Evolutionary conservation across 129 eudicot genomes (phyloP).

Genomic region (Gnaphalium uliginosum): DNA sequence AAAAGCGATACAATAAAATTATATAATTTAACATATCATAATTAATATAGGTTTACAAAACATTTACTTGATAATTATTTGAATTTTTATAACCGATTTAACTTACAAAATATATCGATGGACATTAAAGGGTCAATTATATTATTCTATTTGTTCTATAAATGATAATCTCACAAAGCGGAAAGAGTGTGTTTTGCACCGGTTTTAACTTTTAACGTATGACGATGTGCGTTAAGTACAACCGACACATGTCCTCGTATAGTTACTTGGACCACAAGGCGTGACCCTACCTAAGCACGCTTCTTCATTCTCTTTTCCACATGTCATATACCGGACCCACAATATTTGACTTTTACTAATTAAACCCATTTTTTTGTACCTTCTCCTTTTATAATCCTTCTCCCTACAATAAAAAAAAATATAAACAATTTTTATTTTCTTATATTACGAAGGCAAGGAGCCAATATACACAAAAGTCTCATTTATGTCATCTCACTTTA

Average conservation of each 20-base stretch:
- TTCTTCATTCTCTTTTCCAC: conserved; percentile 16
- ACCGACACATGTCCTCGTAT: conserved; percentile 33
- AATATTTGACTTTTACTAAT: conserved; percentile 25
- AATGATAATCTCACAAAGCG: neutral
- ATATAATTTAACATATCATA: too few relatives aligned
- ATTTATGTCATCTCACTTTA: too few relatives aligned
- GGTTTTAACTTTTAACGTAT: conserved; percentile 17
- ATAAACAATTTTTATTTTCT: too few relatives aligned
- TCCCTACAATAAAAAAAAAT: too few relatives aligned
- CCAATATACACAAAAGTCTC: too few relatives aligned
- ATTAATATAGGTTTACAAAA: too few relatives aligned
- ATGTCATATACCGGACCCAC: conserved; percentile 25
- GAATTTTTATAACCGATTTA: too few relatives aligned
- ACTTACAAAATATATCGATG: too few relatives aligned
- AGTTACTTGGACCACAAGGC: conserved; percentile 42
- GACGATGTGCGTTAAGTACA: conserved; percentile 12
- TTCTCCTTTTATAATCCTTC: neutral
- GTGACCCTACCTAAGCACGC: conserved; percentile 34
- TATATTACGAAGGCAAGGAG: too few relatives aligned
- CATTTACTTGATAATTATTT: too few relatives aligned
- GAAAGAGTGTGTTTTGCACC: neutral
- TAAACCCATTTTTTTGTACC: neutral
- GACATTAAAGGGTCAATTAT: too few relatives aligned
- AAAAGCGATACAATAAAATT: too few relatives aligned
- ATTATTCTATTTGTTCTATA: neutral